These are phyloP conservation scores for Apiospora pterosperma DNA, from an alignment of 2,329 filamentous ascomycete genomes.

Conservation along the genomic window DNA sequence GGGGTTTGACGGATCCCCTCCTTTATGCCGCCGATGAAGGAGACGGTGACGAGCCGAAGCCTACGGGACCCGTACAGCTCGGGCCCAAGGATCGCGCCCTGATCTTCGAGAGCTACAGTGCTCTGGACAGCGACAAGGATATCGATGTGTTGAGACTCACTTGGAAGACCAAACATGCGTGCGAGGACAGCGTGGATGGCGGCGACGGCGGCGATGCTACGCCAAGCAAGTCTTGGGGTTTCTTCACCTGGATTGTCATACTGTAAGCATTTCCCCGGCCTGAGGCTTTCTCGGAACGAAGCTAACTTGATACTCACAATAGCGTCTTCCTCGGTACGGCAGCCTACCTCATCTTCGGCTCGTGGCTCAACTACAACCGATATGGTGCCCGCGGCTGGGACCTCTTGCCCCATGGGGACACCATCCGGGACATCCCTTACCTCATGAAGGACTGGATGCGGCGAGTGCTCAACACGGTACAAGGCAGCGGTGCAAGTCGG, in stretches of 20 bases:
- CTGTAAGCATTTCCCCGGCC: slow-evolving; percentile 60
- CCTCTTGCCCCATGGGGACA: slow-evolving; percentile 86
- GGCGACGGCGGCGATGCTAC: slow-evolving; percentile 40
- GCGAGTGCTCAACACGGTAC: slow-evolving; percentile 76
- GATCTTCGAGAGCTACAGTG: slow-evolving; percentile 71
- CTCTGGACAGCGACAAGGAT: slow-evolving; percentile 51
- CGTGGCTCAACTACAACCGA: slow-evolving; percentile 98
- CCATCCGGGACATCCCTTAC: slow-evolving; percentile 88
- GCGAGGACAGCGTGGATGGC: slow-evolving; percentile 49
- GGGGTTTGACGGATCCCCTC: not conserved
- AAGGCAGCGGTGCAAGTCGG: slow-evolving; percentile 70
- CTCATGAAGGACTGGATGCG: slow-evolving; percentile 85
- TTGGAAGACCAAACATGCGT: slow-evolving; percentile 87
- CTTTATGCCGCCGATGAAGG: slow-evolving; percentile 14
- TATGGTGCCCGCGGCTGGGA: slow-evolving; percentile 96
- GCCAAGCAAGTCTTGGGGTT: slow-evolving; percentile 70
- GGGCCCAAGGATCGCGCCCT: slow-evolving; percentile 52
- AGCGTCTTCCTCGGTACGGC: slow-evolving; percentile 83
- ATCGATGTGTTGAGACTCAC: slow-evolving; percentile 67
- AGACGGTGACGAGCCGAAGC: slow-evolving; percentile 31
- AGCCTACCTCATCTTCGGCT: slow-evolving; percentile 93
- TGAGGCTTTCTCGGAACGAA: not conserved
- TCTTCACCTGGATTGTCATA: slow-evolving; percentile 96
- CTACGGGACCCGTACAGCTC: slow-evolving; percentile 48
- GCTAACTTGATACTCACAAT: slow-evolving; percentile 17